Base-by-base conservation (phyloP, 164 flowering plant genomes). In the Tetracentron sinense region DNA sequence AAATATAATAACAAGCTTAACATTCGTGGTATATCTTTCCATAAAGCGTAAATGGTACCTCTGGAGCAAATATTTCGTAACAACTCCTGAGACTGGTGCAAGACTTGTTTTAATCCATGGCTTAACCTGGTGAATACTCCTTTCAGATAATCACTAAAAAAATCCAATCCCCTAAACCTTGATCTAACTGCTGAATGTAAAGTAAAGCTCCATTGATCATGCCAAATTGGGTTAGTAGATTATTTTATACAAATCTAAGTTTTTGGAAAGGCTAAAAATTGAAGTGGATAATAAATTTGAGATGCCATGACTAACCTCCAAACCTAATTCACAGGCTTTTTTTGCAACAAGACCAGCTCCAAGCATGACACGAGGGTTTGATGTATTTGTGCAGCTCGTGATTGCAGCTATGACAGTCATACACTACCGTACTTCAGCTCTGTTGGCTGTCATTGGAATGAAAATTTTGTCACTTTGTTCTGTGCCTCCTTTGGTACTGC, bases 61-160 rank as follows among this genome's bases (percentile, higher is more conserved):
- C 62, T 82, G 66, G 19, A 73, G 79, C 62, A 92, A 70, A 74
- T 92, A 92, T 71, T 89, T 92, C 11, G 87, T 92, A 50, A 92
- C 98, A 71, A 89, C 98, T 63, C 98, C 96, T 29, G 96, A 92
- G 25, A 96, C 98, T 50, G 98, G 98, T 42, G 98, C 98, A 73
- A 92, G 98, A 73, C 96, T n/a, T n/a, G n/a, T n/a, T n/a, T n/a
- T n/a, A n/a, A n/a, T n/a, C n/a, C n/a, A n/a, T n/a, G n/a, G n/a
- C n/a, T n/a, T n/a, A n/a, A n/a, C n/a, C n/a, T n/a, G n/a, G n/a
- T n/a, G n/a, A n/a, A n/a, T n/a, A n/a, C 89, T 63, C 95, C 89
- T 77, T 92, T 92, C n/a, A n/a, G n/a, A n/a, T n/a, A n/a, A n/a
- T n/a, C n/a, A n/a, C n/a, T n/a, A n/a, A n/a, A n/a, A n/a, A n/a